Evolutionary conservation across 768 basidiomycete genomes (phyloP).

Genomic region (Tremella mesenterica): DNA sequence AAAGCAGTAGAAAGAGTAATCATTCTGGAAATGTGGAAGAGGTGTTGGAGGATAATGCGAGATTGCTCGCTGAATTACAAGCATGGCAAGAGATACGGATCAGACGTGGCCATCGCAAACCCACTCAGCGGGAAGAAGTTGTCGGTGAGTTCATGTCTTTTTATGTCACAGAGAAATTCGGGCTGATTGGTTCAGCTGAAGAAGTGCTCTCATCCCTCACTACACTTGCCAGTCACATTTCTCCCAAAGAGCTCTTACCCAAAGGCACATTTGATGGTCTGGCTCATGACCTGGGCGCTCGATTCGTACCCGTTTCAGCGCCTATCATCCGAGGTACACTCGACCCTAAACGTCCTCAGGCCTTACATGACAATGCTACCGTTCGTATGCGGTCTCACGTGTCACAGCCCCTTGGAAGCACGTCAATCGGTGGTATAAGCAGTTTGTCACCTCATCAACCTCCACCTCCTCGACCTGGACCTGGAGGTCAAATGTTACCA

Average conservation of each 20-base stretch:
- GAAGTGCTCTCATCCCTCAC: slow-evolving; percentile 25
- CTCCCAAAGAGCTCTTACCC: slow-evolving; percentile 17
- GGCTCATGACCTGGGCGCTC: slow-evolving; percentile 24
- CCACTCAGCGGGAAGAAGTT: slow-evolving; percentile 23
- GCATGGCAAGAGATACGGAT: slow-evolving; percentile 36
- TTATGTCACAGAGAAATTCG: neutral
- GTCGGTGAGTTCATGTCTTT: slow-evolving; percentile 29
- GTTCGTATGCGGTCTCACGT: slow-evolving; percentile 9
- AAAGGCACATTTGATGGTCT: slow-evolving; percentile 4
- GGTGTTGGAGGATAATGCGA: slow-evolving; percentile 13
- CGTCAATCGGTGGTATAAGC: neutral
- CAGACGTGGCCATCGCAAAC: slow-evolving; percentile 10
- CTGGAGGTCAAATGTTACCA: neutral
- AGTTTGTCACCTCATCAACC: slow-evolving; percentile 6
- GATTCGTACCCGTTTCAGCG: slow-evolving; percentile 20
- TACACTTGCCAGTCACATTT: slow-evolving; percentile 11
- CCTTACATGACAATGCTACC: slow-evolving; percentile 33
- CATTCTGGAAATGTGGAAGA: neutral
- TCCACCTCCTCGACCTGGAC: slow-evolving; percentile 3
- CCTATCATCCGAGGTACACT: slow-evolving; percentile 36
- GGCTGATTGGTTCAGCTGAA: slow-evolving; percentile 10
- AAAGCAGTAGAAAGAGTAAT: neutral
- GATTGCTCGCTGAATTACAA: slow-evolving; percentile 27
- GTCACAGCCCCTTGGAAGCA: slow-evolving; percentile 5
- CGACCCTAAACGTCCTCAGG: slow-evolving; percentile 37